Conservation (phyloP, 192 early-diverging fungal species). For the Entomortierella lignicola region DNA sequence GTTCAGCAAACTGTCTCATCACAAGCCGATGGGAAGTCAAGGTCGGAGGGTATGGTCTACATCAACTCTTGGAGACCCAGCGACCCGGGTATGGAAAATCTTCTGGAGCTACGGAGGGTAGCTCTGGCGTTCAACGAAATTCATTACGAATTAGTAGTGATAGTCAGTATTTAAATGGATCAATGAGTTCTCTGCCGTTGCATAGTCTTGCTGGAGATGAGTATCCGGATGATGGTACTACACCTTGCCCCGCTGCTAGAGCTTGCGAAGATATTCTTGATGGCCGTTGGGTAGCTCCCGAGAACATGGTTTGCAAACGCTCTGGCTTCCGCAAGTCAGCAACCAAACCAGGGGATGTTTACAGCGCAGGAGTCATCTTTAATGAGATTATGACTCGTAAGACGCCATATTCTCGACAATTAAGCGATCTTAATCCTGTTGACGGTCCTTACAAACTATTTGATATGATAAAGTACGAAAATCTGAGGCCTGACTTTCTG, state of each 20-base stretch:
- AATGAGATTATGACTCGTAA: conserved; percentile 61
- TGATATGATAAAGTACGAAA: conserved; percentile 36
- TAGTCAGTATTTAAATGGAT: conserved; percentile 8
- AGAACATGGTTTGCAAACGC: conserved; percentile 22
- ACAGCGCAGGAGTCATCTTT: conserved; percentile 57
- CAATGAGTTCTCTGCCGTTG: conserved; percentile 14
- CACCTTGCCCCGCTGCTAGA: conserved; percentile 1
- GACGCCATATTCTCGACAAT: conserved; percentile 45
- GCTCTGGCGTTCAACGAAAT: conserved; percentile 1
- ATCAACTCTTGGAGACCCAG: conserved; percentile 37
- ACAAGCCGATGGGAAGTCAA: conserved; percentile 61
- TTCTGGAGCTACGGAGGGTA: background rate
- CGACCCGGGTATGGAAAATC: conserved; percentile 11
- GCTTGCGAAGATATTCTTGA: conserved; percentile 28
- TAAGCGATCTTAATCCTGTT: conserved; percentile 4
- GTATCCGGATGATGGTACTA: conserved; percentile 16
- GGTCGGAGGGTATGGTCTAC: conserved; percentile 56
- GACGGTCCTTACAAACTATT: conserved; percentile 13
- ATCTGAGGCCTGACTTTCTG: conserved; percentile 45
- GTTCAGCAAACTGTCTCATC: conserved; percentile 52
- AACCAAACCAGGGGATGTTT: conserved; percentile 21
- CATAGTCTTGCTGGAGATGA: conserved; percentile 2
- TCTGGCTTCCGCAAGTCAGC: conserved; percentile 10
- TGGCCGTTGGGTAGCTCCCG: conserved; percentile 39
- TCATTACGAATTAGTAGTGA: conserved; percentile 20